Conservation (phyloP, 83 land plant genomes). For the Picea abies region DNA sequence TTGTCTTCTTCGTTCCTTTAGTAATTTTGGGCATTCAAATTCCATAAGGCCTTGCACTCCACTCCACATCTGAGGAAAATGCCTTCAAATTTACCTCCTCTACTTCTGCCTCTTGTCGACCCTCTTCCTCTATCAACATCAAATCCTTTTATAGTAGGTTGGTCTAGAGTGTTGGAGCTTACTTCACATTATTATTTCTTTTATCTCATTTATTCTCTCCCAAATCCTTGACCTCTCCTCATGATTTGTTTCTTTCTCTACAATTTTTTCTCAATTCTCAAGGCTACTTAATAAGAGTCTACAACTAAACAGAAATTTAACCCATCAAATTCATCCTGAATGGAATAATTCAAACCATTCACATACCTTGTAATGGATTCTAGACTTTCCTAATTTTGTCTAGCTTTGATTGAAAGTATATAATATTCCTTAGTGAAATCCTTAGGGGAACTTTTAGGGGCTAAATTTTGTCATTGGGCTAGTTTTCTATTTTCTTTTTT, state of each 20-base stretch:
- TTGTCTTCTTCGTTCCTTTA: not conserved
- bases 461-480: too few species aligned
- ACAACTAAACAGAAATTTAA: not conserved
- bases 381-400: not conserved
- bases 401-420: not conserved
- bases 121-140: not conserved
- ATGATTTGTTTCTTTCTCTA: not conserved
- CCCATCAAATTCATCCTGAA: not conserved
- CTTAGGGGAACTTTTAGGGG: too few species aligned
- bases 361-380: not conserved
- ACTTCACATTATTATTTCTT: not conserved
- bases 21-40: not conserved
- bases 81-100: not conserved
- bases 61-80: not conserved
- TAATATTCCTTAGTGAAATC: not conserved
- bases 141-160: not conserved
- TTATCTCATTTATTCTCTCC: not conserved
- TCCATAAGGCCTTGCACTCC: not conserved
- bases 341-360: not conserved
- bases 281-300: not conserved
- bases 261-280: not conserved
- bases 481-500: too few species aligned
- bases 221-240: not conserved
- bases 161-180: too few species aligned
- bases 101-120: not conserved